Base-by-base conservation (phyloP, 1,284 basidiomycete species). In the Gomphus sp. region DNA sequence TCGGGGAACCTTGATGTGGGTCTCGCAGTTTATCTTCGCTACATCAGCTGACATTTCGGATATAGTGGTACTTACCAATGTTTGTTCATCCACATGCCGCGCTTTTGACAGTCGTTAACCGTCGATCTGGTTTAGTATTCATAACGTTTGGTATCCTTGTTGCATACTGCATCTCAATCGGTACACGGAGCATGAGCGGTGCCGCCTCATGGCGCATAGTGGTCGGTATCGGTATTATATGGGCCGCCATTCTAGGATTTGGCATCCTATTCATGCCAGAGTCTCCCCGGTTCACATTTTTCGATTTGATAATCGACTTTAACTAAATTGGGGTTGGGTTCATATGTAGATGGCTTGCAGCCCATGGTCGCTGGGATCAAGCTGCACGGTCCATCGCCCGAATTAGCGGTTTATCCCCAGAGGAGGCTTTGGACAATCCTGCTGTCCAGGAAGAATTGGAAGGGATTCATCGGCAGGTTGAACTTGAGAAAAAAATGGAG, bases 251-350 rank as follows among this genome's bases (percentile, higher is more conserved):
- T 54, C 80, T 91, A 9, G 77, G 78, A 34, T 62, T 82, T 36
- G 86, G 86, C 45, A 91, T 91, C 63, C 67, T 84, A 14, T 84
- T 88, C 67, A 87, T 89, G 81, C 89, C 87, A 22, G 87, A 89
- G 69, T 81, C 78, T 52, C 87, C 88, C n/a, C 71, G 82, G 73
- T 74, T 61, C 12, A 58, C 60, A 12, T 28, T 53, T 37, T 12
- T 11, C 11, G 9, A 12, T n/a, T 18, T 6, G 2, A 53, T 18
- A n/a, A 18, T 53, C 18, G 18, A n/a, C 16, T 45, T 18, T 51
- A 25, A 28, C 49, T n/a, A n/a, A n/a, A n/a, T n/a, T 34, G 2
- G 9, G 9, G 5, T 4, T 45, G 4, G 16, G 41, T 36, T 39
- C 61, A 37, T 7, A 37, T 34, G 37, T 47, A 75, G 80, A 58